phyloP scores from a whole-genome alignment of 768 basidiomycete species.

The Lentinula sp. region DNA sequence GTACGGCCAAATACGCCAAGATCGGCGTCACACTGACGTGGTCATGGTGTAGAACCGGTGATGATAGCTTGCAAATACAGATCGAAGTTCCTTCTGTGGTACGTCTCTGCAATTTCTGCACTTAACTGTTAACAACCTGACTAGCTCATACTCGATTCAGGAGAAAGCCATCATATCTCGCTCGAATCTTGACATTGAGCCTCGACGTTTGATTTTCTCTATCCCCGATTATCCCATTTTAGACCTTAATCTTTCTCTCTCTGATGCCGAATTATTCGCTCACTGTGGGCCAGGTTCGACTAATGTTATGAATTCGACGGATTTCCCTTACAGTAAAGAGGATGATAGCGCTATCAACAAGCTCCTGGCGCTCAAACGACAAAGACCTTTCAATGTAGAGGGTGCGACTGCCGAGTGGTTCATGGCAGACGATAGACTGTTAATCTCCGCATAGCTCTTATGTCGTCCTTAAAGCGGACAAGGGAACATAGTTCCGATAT shows the following conservation, averaged over 20 bases:
- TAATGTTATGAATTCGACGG: constrained; percentile 8
- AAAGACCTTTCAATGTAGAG: constrained; percentile 56
- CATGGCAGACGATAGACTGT: constrained; percentile 43
- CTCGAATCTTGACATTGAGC: constrained; percentile 62
- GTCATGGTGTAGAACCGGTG: constrained; percentile 43
- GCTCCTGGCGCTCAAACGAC: constrained; percentile 47
- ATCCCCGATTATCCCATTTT: constrained; percentile 43
- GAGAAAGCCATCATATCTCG: constrained; percentile 27
- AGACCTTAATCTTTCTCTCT: constrained; percentile 50
- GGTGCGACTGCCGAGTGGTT: constrained; percentile 64
- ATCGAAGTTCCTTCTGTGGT: constrained; percentile 55
- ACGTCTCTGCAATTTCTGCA: constrained; percentile 18
- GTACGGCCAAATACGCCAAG: neutral
- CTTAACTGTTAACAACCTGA: neutral
- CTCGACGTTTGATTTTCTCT: constrained; percentile 46
- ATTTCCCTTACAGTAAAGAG: constrained; percentile 15
- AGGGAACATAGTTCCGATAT: constrained; percentile 5
- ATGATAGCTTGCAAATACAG: constrained; percentile 37
- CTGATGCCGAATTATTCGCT: constrained; percentile 47
- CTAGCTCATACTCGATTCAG: constrained; percentile 20
- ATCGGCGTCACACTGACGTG: constrained; percentile 32
- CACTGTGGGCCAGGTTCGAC: neutral
- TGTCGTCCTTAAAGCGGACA: neutral
- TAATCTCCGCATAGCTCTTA: constrained; percentile 29
- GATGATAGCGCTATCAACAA: constrained; percentile 21